Evolutionary conservation across 345 rosid genomes (phyloP).

Genomic region (Acer saccharum): DNA sequence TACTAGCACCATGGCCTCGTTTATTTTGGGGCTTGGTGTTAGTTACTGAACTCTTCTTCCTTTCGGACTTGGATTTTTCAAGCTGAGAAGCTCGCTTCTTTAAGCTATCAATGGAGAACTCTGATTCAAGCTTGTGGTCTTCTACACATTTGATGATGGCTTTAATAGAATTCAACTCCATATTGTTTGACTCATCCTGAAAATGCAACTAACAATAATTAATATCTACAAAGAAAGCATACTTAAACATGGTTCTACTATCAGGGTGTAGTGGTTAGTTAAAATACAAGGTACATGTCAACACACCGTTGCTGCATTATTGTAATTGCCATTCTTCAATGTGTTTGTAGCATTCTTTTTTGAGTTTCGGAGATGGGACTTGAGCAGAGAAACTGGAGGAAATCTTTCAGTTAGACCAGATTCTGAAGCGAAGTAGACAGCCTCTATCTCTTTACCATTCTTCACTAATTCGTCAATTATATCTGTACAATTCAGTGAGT

Average conservation of each 20-base stretch:
- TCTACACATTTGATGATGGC: conserved; percentile 59
- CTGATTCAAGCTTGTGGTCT: conserved; percentile 59
- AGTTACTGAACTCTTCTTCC: conserved; percentile 43
- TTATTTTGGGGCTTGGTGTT: conserved; percentile 44
- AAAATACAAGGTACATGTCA: background rate
- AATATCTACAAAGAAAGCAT: background rate
- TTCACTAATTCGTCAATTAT: conserved; percentile 51
- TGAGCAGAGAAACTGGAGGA: conserved; percentile 48
- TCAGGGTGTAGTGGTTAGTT: background rate
- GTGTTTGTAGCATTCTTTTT: conserved; percentile 41
- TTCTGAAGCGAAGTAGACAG: conserved; percentile 57
- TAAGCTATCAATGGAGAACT: conserved; percentile 42
- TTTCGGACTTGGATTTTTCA: conserved; percentile 47
- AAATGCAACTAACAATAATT: conserved; percentile 13
- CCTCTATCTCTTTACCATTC: conserved; percentile 60
- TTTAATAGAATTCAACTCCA: conserved; percentile 52
- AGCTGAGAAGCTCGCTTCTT: conserved; percentile 45
- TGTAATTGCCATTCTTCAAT: conserved; percentile 41
- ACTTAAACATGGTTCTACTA: background rate
- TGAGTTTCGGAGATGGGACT: conserved; percentile 43
- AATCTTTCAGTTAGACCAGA: conserved; percentile 51
- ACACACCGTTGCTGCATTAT: conserved; percentile 38
- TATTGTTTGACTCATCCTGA: conserved; percentile 54
- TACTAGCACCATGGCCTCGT: conserved; percentile 33
- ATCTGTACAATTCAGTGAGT: conserved; percentile 30